phyloP scores from a whole-genome alignment of 2,329 filamentous ascomycete genomes.

The Fusarium ramigenum region DNA sequence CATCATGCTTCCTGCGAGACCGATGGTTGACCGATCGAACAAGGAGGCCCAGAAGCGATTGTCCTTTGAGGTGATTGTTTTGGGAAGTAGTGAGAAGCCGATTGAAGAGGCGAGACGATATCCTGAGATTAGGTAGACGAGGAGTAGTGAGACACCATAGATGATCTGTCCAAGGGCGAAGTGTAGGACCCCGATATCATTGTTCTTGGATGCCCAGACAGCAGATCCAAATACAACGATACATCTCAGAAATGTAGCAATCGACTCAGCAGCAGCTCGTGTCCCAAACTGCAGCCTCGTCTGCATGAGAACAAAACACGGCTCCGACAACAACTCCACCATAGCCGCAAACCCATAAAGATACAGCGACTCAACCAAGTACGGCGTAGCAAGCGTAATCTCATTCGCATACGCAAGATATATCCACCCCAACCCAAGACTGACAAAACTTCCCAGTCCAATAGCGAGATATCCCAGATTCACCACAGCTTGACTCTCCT shows the following conservation, averaged over 20 bases:
- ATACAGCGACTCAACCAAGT: constrained; percentile 64
- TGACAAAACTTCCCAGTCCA: constrained; percentile 71
- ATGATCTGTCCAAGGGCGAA: constrained; percentile 88
- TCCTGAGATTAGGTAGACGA: constrained; percentile 75
- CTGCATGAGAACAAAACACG: constrained; percentile 88
- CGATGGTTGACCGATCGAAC: constrained; percentile 76
- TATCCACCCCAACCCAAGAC: constrained; percentile 69
- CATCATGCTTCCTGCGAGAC: constrained; percentile 83
- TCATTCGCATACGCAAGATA: constrained; percentile 68
- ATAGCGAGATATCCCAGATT: constrained; percentile 89
- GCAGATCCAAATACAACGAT: constrained; percentile 76
- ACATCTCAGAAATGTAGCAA: constrained; percentile 82
- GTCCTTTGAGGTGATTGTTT: constrained; percentile 44
- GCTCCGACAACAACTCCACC: constrained; percentile 85
- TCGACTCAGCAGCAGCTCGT: constrained; percentile 83
- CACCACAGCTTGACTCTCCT: constrained; percentile 77
- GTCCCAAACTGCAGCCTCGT: constrained; percentile 81
- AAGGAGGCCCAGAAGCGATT: constrained; percentile 62
- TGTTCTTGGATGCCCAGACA: constrained; percentile 64
- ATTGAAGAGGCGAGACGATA: constrained; percentile 62
- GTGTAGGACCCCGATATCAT: constrained; percentile 78
- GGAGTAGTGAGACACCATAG: constrained; percentile 75
- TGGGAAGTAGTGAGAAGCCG: constrained; percentile 75
- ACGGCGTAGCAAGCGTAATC: constrained; percentile 66
- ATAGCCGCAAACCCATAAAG: constrained; percentile 67